Percentiles rank a stretch among this genome's conserved stretches.
phyloP scores from a whole-genome alignment of 2,329 filamentous ascomycete species.

The Leptographium radiaticola region DNA sequence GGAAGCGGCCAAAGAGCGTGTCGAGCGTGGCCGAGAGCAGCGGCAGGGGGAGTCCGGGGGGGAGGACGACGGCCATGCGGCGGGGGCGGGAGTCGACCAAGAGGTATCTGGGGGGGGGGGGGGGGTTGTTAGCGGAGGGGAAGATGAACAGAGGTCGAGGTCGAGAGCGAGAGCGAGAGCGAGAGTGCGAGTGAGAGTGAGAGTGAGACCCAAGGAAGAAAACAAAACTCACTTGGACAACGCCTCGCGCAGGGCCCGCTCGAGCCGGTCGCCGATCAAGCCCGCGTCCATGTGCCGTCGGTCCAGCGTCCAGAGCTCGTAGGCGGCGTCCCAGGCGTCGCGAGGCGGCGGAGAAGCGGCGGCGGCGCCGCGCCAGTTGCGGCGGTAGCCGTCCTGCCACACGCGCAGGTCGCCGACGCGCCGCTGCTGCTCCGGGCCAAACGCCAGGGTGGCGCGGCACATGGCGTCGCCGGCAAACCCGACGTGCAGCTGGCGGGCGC shows the following conservation, averaged over 20 bases:
- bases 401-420: constrained; percentile 70
- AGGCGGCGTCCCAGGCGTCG: constrained; percentile 47
- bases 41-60: constrained; percentile 12
- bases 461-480: constrained; percentile 76
- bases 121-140: too few species aligned
- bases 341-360: constrained; percentile 3
- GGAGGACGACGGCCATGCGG: constrained; percentile 61
- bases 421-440: constrained; percentile 62
- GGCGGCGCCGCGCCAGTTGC: constrained; percentile 25
- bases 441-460: constrained; percentile 59
- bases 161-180: too few species aligned
- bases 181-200: too few species aligned
- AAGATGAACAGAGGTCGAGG: too few species aligned
- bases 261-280: constrained; percentile 74
- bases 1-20: constrained; percentile 68
- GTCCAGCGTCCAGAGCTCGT: constrained; percentile 71
- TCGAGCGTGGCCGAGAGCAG: constrained; percentile 48
- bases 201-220: too few species aligned
- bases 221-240: constrained; percentile 56
- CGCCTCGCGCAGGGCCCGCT: constrained; percentile 66
- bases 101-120: constrained; percentile 33
- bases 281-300: constrained; percentile 61
- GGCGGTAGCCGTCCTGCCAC: constrained; percentile 44
- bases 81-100: constrained; percentile 65
- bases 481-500: constrained; percentile 62